A percentile compares a stretch with the other conserved stretches of the same genome.
Conservation (phyloP, 306 rosid species). For the Prunus davidiana region DNA sequence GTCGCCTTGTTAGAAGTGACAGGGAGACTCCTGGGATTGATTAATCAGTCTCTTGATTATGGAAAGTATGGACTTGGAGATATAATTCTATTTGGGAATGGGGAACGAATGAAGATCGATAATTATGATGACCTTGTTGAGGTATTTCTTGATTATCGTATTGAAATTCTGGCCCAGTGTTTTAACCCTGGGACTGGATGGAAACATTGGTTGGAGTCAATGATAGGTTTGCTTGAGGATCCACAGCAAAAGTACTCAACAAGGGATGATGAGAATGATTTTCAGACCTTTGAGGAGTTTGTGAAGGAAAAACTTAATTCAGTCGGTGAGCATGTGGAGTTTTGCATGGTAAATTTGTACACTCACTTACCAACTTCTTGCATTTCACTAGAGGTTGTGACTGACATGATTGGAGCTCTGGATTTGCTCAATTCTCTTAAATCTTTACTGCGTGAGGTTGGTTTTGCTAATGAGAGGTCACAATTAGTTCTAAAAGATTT, state of each 20-base stretch:
- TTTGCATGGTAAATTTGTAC: constrained; percentile 16
- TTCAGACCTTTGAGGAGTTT: constrained; percentile 34
- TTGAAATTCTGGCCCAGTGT: not conserved
- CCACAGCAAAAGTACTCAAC: constrained; percentile 25
- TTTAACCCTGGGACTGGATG: constrained; percentile 12
- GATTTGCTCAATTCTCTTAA: constrained; percentile 20
- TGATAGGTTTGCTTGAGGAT: constrained; percentile 32
- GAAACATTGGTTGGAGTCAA: not conserved
- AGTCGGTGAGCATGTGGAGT: constrained; percentile 18
- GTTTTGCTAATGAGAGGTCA: constrained; percentile 12
- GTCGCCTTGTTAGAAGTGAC: constrained; percentile 47
- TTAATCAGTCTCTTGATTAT: not conserved
- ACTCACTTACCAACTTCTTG: constrained; percentile 48
- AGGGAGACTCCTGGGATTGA: constrained; percentile 15
- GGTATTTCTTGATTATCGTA: constrained; percentile 28
- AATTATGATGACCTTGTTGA: constrained; percentile 17
- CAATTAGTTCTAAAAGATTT: constrained; percentile 1
- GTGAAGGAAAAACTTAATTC: constrained; percentile 17
- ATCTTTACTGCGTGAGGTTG: not conserved
- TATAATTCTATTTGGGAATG: constrained; percentile 33
- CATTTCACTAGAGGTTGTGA: constrained; percentile 25
- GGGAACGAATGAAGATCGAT: no score
- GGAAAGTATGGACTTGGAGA: constrained; percentile 32
- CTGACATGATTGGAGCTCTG: constrained; percentile 23
- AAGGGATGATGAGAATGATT: not conserved